Conservation (phyloP, 768 basidiomycete genomes). For the Mycena sanguinolenta region DNA sequence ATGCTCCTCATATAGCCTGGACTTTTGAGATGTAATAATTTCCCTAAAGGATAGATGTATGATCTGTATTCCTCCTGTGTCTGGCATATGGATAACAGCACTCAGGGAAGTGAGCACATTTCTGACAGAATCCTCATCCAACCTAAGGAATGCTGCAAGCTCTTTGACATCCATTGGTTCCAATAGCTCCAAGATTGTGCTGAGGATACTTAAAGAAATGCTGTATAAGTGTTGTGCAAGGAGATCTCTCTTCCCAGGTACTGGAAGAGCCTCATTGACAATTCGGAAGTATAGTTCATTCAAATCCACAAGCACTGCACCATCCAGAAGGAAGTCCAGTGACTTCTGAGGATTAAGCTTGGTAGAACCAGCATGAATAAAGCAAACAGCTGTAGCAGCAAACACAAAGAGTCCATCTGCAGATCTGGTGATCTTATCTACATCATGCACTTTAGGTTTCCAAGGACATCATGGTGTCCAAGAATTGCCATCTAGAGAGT, state of each 20-base stretch:
- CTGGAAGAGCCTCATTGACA: constrained; percentile 10
- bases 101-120: background rate
- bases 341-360: background rate
- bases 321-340: background rate
- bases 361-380: background rate
- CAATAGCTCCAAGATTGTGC: constrained; percentile 7
- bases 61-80: constrained; percentile 2
- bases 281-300: constrained; percentile 2
- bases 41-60: constrained; percentile 14
- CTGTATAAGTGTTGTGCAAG: background rate
- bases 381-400: constrained; percentile 15
- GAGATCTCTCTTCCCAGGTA: background rate
- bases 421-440: background rate
- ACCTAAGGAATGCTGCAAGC: background rate
- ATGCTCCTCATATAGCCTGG: constrained; percentile 6
- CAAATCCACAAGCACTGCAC: background rate
- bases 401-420: constrained; percentile 17
- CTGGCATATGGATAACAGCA: constrained; percentile 7
- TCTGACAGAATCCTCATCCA: background rate
- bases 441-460: background rate
- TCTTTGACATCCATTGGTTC: background rate
- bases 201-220: background rate
- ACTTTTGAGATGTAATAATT: constrained; percentile 8
- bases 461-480: constrained; percentile 2
- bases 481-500: constrained; percentile 8